Evolutionary conservation across 352 stramenopile genomes (phyloP).

Genomic region (Phytophthora meadii): DNA sequence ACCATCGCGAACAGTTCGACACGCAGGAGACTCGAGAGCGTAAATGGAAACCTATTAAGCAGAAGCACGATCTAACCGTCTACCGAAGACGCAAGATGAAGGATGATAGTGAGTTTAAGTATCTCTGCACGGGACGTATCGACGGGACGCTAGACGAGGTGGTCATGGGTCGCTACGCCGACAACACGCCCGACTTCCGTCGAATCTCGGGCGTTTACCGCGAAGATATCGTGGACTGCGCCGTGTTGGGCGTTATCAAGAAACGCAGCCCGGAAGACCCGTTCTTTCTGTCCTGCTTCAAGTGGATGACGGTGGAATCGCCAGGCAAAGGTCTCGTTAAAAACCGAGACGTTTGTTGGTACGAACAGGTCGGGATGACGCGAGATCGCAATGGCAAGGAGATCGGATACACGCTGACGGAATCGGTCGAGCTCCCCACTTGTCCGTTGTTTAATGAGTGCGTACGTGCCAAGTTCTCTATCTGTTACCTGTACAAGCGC

Average conservation of each 20-base stretch:
- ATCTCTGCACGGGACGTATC: slow-evolving; percentile 67
- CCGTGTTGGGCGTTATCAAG: slow-evolving; percentile 72
- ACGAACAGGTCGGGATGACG: slow-evolving; percentile 76
- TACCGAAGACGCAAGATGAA: slow-evolving; percentile 60
- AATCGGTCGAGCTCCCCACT: slow-evolving; percentile 75
- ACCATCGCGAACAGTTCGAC: slow-evolving; percentile 73
- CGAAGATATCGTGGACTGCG: slow-evolving; percentile 80
- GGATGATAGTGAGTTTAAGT: slow-evolving; percentile 64
- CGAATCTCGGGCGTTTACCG: slow-evolving; percentile 79
- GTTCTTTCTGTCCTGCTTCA: slow-evolving; percentile 83
- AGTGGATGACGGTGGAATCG: slow-evolving; percentile 83
- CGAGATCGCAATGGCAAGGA: slow-evolving; percentile 78
- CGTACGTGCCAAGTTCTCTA: slow-evolving; percentile 71
- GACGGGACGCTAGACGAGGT: slow-evolving; percentile 80
- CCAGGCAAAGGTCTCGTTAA: slow-evolving; percentile 77
- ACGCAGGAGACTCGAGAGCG: slow-evolving; percentile 63
- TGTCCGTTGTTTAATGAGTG: slow-evolving; percentile 73
- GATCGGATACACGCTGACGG: slow-evolving; percentile 80
- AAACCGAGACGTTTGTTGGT: slow-evolving; percentile 84
- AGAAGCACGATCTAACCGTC: slow-evolving; percentile 61
- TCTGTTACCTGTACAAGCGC: slow-evolving; percentile 78
- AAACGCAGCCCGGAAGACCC: slow-evolving; percentile 50
- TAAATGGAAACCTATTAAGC: slow-evolving; percentile 81
- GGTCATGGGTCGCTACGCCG: slow-evolving; percentile 77
- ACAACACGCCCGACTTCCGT: slow-evolving; percentile 72